phyloP scores from a whole-genome alignment of 2,329 filamentous ascomycete species.

The Calonectria naviculata region DNA sequence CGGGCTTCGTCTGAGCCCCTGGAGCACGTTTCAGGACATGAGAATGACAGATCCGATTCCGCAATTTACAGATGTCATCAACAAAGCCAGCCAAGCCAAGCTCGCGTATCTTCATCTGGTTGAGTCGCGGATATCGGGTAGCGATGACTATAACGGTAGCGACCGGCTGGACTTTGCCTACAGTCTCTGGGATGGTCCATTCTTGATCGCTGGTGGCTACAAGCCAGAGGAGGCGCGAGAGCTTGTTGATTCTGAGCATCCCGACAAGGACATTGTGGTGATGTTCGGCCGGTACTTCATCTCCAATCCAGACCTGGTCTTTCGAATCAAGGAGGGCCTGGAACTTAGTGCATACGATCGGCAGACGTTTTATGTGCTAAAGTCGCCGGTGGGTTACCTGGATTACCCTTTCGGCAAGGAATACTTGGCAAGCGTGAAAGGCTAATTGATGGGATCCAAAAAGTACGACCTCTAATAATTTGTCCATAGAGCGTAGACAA shows the following conservation, averaged over 20 bases:
- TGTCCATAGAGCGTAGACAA: not conserved
- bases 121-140: slow-evolving; percentile 64
- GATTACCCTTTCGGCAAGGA: slow-evolving; percentile 43
- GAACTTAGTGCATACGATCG: slow-evolving; percentile 40
- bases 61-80: slow-evolving; percentile 70
- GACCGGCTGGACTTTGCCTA: slow-evolving; percentile 49
- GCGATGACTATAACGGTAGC: slow-evolving; percentile 49
- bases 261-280: slow-evolving; percentile 45
- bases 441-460: not conserved
- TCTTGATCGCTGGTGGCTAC: slow-evolving; percentile 51
- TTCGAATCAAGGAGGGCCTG: slow-evolving; percentile 40
- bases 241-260: slow-evolving; percentile 44
- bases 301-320: slow-evolving; percentile 41
- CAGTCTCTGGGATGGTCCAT: slow-evolving; percentile 44
- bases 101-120: slow-evolving; percentile 72
- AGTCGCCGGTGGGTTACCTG: slow-evolving; percentile 34
- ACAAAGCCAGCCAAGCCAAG: slow-evolving; percentile 60
- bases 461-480: not conserved
- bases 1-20: slow-evolving; percentile 70
- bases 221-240: slow-evolving; percentile 33
- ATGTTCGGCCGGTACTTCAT: slow-evolving; percentile 48
- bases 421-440: slow-evolving; percentile 9
- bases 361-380: slow-evolving; percentile 39
- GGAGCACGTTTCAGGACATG: slow-evolving; percentile 72
- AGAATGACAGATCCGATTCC: slow-evolving; percentile 70